Evolutionary conservation across 495 filamentous ascomycete genomes (phyloP).

Genomic region (Podospora pseudoanserina): DNA sequence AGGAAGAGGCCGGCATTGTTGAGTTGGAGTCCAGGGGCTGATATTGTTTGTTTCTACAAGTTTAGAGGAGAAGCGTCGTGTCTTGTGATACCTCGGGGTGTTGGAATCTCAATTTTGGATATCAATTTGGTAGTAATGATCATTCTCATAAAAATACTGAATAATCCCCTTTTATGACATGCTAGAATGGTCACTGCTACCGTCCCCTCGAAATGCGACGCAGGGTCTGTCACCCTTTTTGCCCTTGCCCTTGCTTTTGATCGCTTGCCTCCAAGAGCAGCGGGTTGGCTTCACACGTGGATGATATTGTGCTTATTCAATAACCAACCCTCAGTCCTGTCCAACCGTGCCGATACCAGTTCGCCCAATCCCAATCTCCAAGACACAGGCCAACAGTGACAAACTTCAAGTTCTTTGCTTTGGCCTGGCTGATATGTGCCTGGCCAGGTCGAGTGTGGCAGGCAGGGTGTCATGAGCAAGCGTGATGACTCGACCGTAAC

Average conservation of each 20-base stretch:
- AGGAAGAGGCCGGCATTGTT: neutral
- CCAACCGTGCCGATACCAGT: neutral
- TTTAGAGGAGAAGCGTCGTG: neutral
- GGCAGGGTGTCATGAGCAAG: neutral
- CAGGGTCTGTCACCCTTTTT: slow-evolving; percentile 35
- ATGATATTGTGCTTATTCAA: slow-evolving; percentile 19
- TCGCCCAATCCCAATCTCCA: neutral
- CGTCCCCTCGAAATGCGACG: slow-evolving; percentile 29
- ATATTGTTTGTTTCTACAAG: neutral
- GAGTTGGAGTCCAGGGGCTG: slow-evolving; percentile 5
- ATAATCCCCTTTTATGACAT: neutral
- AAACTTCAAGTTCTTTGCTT: neutral
- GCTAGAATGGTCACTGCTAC: slow-evolving; percentile 26
- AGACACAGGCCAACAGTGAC: neutral
- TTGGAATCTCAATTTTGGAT: neutral
- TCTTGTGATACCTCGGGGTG: neutral
- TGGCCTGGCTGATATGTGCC: neutral
- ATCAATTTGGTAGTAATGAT: neutral
- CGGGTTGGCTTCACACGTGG: slow-evolving; percentile 18
- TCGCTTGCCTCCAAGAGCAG: slow-evolving; percentile 42
- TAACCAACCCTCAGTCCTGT: neutral
- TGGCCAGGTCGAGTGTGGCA: neutral
- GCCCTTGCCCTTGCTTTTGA: slow-evolving; percentile 36
- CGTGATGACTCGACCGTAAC: neutral
- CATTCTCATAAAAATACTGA: too few species aligned